Percentiles rank a stretch among this genome's conserved stretches.
Evolutionary conservation across 2,329 filamentous ascomycete genomes (phyloP).

Genomic region (Didymella keratinophila): DNA sequence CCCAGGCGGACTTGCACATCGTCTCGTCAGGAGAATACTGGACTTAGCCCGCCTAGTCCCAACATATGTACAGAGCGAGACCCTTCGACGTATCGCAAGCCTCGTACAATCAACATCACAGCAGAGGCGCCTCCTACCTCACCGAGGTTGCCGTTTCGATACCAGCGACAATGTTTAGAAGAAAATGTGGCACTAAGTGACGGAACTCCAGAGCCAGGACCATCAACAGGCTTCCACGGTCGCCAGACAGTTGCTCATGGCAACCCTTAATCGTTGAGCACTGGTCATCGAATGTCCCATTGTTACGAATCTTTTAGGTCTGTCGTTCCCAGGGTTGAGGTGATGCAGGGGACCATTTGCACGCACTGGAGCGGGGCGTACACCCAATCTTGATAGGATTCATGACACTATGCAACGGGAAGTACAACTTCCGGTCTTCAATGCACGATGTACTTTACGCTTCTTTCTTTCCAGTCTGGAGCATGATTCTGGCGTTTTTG

Average conservation of each 20-base stretch:
- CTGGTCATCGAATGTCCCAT: not conserved
- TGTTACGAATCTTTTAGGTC: not conserved
- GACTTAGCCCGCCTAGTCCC: slow-evolving; percentile 37
- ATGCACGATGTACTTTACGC: not conserved
- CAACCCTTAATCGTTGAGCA: not conserved
- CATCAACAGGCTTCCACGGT: not conserved
- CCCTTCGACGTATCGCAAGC: slow-evolving; percentile 27
- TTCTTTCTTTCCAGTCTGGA: not conserved
- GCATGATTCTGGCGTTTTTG: not conserved
- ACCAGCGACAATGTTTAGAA: not conserved
- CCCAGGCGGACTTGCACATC: not conserved
- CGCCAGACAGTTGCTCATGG: not conserved
- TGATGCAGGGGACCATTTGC: not conserved
- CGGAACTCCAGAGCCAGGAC: not conserved
- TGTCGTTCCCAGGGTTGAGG: not conserved
- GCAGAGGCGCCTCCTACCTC: not conserved
- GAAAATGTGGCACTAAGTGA: not conserved
- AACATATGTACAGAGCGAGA: slow-evolving; percentile 45
- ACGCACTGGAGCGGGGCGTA: slow-evolving; percentile 2
- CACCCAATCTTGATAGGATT: not conserved
- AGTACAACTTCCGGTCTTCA: not conserved
- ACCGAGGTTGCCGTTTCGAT: not conserved
- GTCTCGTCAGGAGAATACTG: not conserved
- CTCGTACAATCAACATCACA: slow-evolving; percentile 1
- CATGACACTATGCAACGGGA: not conserved